These are phyloP conservation scores for Apiotrichum akiyoshidainum DNA, from an alignment of 1,284 basidiomycete genomes.

Conservation along the genomic window DNA sequence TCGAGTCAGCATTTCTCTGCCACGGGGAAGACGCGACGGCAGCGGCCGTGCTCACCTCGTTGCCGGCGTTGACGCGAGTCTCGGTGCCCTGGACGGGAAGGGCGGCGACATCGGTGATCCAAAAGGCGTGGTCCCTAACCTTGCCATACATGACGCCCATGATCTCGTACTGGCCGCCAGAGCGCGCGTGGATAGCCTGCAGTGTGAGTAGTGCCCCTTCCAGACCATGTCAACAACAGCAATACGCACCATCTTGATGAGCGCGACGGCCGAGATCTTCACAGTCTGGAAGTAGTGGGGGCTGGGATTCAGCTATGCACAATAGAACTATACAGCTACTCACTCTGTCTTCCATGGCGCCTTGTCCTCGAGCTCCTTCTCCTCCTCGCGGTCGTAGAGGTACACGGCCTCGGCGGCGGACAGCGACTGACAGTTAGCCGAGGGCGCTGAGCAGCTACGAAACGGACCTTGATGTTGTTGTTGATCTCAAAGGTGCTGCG, in stretches of 20 bases:
- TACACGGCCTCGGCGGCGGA: conserved; percentile 67
- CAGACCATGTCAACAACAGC: not conserved
- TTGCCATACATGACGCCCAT: conserved; percentile 99
- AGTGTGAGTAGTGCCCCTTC: not conserved
- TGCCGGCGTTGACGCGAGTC: conserved; percentile 93
- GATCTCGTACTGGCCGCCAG: conserved; percentile 95
- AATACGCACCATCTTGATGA: conserved; percentile 89
- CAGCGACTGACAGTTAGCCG: conserved; percentile 21
- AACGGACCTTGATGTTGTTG: conserved; percentile 63
- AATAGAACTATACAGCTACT: conserved; percentile 17
- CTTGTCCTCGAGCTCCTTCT: conserved; percentile 67
- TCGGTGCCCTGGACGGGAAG: conserved; percentile 98
- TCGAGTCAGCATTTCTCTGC: not conserved
- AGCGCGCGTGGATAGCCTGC: conserved; percentile 94
- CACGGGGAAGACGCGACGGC: too few species aligned
- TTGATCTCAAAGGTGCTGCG: conserved; percentile 76
- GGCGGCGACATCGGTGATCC: conserved; percentile 95
- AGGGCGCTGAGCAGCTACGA: not conserved
- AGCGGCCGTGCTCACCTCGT: conserved; percentile 59
- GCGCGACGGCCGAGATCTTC: conserved; percentile 88
- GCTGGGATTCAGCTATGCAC: conserved; percentile 50
- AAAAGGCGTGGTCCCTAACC: conserved; percentile 76
- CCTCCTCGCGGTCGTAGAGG: conserved; percentile 69
- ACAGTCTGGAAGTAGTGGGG: conserved; percentile 91
- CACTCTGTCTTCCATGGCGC: conserved; percentile 87